Evolutionary conservation across 2,329 filamentous ascomycete species (phyloP).

Genomic region (Xylaria sp.): DNA sequence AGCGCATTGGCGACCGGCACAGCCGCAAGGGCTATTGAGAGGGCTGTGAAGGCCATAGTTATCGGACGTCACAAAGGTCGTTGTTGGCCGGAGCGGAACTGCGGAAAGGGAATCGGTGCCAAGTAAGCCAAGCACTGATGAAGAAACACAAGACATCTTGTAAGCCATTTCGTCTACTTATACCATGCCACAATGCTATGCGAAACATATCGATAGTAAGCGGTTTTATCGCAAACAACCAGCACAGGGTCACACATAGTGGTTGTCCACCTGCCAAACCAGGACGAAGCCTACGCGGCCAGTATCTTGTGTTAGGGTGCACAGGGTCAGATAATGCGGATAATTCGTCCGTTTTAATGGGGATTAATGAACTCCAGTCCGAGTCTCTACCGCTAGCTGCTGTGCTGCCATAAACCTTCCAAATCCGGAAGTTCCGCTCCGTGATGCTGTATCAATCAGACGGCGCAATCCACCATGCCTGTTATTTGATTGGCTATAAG

Average conservation of each 20-base stretch:
- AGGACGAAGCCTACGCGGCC: slow-evolving; percentile 28
- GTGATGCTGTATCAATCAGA: slow-evolving; percentile 12
- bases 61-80: slow-evolving; percentile 6
- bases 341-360: slow-evolving; percentile 19
- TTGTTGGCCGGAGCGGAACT: neutral
- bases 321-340: neutral
- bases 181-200: slow-evolving; percentile 4
- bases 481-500: slow-evolving; percentile 6
- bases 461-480: neutral
- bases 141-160: slow-evolving; percentile 6
- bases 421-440: slow-evolving; percentile 23
- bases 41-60: slow-evolving; percentile 1
- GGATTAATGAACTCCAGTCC: neutral
- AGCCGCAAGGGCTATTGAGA: slow-evolving; percentile 22
- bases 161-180: slow-evolving; percentile 14
- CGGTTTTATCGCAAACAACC: slow-evolving; percentile 14
- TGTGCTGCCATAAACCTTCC: slow-evolving; percentile 25
- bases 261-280: slow-evolving; percentile 29
- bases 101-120: slow-evolving; percentile 10
- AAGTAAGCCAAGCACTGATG: slow-evolving; percentile 27
- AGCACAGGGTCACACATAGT: neutral
- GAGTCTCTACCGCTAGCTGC: slow-evolving; percentile 6
- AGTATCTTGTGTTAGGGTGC: slow-evolving; percentile 3
- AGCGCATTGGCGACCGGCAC: slow-evolving; percentile 13
- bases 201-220: neutral